These are phyloP conservation scores for Chalara sp. DNA, from an alignment of 2,329 filamentous ascomycete species.

Conservation along the genomic window DNA sequence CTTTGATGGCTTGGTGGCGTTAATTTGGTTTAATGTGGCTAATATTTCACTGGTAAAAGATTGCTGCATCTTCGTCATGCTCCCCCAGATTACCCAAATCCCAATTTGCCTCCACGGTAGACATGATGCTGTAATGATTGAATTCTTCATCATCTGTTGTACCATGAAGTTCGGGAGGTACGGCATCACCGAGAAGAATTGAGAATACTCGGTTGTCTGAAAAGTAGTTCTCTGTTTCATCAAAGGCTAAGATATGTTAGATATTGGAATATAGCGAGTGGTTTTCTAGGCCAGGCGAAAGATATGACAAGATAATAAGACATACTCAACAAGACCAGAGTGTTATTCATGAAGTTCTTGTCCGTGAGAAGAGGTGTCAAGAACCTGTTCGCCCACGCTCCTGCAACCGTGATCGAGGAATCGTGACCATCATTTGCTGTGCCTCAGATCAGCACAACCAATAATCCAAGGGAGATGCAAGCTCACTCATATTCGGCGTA, in stretches of 20 bases:
- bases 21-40: too few relatives aligned
- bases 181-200: slow-evolving; percentile 65
- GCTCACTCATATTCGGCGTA: slow-evolving; percentile 59
- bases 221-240: slow-evolving; percentile 65
- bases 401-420: slow-evolving; percentile 59
- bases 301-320: slow-evolving; percentile 37
- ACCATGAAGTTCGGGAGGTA: slow-evolving; percentile 54
- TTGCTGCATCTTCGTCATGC: slow-evolving; percentile 27
- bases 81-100: slow-evolving; percentile 55
- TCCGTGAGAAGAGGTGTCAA: slow-evolving; percentile 63
- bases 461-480: slow-evolving; percentile 29
- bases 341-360: slow-evolving; percentile 65
- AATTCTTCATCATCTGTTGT: slow-evolving; percentile 63
- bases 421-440: slow-evolving; percentile 66
- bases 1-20: too few relatives aligned
- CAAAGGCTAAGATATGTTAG: slow-evolving; percentile 69
- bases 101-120: slow-evolving; percentile 61
- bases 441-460: background rate
- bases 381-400: slow-evolving; percentile 61
- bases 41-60: slow-evolving; percentile 35
- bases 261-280: slow-evolving; percentile 57
- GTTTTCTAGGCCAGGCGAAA: too few relatives aligned
- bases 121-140: slow-evolving; percentile 63
- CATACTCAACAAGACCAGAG: slow-evolving; percentile 60
- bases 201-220: slow-evolving; percentile 60